A percentile compares a stretch with the other conserved stretches of the same genome.
These are phyloP conservation scores for Sordariomycetes sp. DNA, from an alignment of 2,329 filamentous ascomycete species.

Conservation along the genomic window DNA sequence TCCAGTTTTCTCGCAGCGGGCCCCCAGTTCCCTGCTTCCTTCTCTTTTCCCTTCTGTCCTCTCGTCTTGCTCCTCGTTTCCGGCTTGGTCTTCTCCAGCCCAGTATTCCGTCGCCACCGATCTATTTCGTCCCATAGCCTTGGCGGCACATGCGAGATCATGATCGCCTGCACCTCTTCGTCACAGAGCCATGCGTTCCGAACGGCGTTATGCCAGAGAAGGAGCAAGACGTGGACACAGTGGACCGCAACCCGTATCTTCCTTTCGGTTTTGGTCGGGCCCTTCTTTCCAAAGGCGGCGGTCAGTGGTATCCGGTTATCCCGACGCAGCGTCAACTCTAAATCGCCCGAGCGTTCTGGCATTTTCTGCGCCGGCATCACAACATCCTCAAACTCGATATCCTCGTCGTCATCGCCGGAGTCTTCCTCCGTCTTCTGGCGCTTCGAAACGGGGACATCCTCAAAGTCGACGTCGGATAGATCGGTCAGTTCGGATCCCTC, in stretches of 20 bases:
- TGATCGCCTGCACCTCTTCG: slow-evolving; percentile 58
- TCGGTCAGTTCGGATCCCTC: slow-evolving; percentile 35
- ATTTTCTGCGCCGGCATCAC: slow-evolving; percentile 28
- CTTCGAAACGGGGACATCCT: slow-evolving; percentile 29
- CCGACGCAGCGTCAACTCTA: slow-evolving; percentile 61
- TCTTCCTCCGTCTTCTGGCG: slow-evolving; percentile 23
- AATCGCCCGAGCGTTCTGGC: slow-evolving; percentile 47
- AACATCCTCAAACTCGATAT: slow-evolving; percentile 53
- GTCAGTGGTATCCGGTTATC: slow-evolving; percentile 49
- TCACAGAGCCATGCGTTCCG: slow-evolving; percentile 81
- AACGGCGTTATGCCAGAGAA: slow-evolving; percentile 83
- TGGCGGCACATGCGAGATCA: slow-evolving; percentile 63
- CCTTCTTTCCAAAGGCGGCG: slow-evolving; percentile 64
- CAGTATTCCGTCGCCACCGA: slow-evolving; percentile 60
- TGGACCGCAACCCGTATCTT: slow-evolving; percentile 71
- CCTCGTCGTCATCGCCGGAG: slow-evolving; percentile 33
- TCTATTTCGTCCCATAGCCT: slow-evolving; percentile 63
- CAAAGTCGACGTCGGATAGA: slow-evolving; percentile 46
- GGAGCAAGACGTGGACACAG: slow-evolving; percentile 75
- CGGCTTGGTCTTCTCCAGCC: slow-evolving; percentile 31
- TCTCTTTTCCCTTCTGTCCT: slow-evolving; percentile 18
- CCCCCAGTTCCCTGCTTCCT: slow-evolving; percentile 54
- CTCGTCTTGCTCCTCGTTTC: slow-evolving; percentile 24
- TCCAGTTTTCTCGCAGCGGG: slow-evolving; percentile 58
- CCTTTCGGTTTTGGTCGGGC: slow-evolving; percentile 74